These are phyloP conservation scores for Chrysopogon serrulatus DNA, from an alignment of 176 grass and related monocot genomes.

Conservation along the genomic window DNA sequence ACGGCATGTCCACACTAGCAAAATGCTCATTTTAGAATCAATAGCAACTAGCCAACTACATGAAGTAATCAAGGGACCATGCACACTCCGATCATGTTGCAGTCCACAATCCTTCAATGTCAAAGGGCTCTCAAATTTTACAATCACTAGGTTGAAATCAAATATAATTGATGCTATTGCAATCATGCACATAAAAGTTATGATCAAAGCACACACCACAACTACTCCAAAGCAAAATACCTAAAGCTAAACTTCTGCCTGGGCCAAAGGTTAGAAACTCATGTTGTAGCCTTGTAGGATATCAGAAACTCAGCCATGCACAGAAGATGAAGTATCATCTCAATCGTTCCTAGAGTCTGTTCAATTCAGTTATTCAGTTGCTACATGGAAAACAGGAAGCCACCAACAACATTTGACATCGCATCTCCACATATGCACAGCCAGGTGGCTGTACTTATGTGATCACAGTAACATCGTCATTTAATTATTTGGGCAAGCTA, in stretches of 20 bases:
- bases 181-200: not conserved
- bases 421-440: not conserved
- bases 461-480: not conserved
- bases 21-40: not conserved
- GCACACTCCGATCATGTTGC: not conserved
- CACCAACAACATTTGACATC: not conserved
- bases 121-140: not conserved
- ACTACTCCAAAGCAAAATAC: not conserved
- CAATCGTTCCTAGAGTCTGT: not conserved
- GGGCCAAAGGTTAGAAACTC: not conserved
- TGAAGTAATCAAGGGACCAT: not conserved
- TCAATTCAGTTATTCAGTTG: not conserved
- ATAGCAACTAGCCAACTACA: not conserved
- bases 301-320: not conserved
- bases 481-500: not conserved
- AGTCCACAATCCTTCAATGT: not conserved
- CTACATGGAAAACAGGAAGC: not conserved
- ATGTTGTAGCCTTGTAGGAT: not conserved
- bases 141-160: not conserved
- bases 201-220: not conserved
- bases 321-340: not conserved
- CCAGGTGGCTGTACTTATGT: not conserved
- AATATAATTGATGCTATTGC: not conserved
- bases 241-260: not conserved
- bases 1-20: not conserved